Evolutionary conservation across 352 stramenopile species (phyloP).

Genomic region (Pseudoperonospora humuli): DNA sequence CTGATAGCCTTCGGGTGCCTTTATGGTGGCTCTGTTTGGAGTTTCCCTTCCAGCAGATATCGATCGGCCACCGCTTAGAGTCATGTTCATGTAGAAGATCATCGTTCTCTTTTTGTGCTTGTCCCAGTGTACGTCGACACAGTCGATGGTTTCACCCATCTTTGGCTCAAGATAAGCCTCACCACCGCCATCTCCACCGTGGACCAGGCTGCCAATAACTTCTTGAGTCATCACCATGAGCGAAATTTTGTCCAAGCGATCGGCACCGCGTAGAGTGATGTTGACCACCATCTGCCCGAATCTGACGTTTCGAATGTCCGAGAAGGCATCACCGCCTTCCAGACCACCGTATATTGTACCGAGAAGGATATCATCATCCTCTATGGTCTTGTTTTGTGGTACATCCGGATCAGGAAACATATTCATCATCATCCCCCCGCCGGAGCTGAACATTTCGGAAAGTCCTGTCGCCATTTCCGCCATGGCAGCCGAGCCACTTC

Average conservation of each 20-base stretch:
- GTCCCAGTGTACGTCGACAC: constrained; percentile 21
- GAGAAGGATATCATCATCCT: constrained; percentile 15
- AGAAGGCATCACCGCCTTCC: constrained; percentile 19
- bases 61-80: not conserved
- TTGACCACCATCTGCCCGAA: constrained; percentile 18
- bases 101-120: constrained; percentile 18
- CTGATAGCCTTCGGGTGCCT: constrained; percentile 10
- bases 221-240: constrained; percentile 10
- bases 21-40: constrained; percentile 1
- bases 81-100: constrained; percentile 23
- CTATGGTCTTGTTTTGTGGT: constrained; percentile 16
- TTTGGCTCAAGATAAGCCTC: constrained; percentile 9
- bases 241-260: constrained; percentile 13
- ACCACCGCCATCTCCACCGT: constrained; percentile 15
- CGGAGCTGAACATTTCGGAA: too few species aligned
- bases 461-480: too few species aligned
- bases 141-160: constrained; percentile 7
- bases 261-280: constrained; percentile 15
- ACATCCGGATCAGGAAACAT: constrained; percentile 5
- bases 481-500: not conserved
- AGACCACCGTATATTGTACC: constrained; percentile 10
- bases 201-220: constrained; percentile 7
- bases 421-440: too few species aligned
- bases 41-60: constrained; percentile 18
- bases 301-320: constrained; percentile 22